A percentile compares a stretch with the other conserved stretches of the same genome.
These are phyloP conservation scores for Colletotrichum sojae DNA, from an alignment of 2,329 filamentous ascomycete species.

Conservation along the genomic window DNA sequence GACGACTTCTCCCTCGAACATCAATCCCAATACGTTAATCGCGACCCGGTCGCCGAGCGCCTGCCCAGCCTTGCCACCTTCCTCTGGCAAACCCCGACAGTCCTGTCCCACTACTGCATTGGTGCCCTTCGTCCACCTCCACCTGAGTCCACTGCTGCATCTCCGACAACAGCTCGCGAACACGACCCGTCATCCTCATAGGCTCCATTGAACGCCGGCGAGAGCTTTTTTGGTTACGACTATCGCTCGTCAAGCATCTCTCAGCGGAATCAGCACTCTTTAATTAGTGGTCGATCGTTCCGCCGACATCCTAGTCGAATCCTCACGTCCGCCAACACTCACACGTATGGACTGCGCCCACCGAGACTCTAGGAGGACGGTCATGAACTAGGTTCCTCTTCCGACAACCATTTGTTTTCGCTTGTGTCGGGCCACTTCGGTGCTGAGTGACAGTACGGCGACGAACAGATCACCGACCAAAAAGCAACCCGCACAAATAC, in stretches of 20 bases:
- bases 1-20: conserved; percentile 12
- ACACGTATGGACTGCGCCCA: conserved; percentile 15
- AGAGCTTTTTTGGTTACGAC: conserved; percentile 52
- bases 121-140: conserved; percentile 43
- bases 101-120: background rate
- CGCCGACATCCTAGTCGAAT: background rate
- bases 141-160: conserved; percentile 34
- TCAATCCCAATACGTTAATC: conserved; percentile 12
- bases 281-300: conserved; percentile 15
- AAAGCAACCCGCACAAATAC: background rate
- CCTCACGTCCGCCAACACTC: background rate
- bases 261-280: conserved; percentile 42
- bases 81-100: conserved; percentile 24
- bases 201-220: conserved; percentile 43
- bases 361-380: conserved; percentile 16
- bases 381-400: conserved; percentile 33
- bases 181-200: conserved; percentile 3
- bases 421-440: background rate
- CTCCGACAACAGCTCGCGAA: conserved; percentile 15
- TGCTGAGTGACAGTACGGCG: background rate
- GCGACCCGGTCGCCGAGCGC: conserved; percentile 2
- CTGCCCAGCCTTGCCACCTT: conserved; percentile 24
- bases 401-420: conserved; percentile 13
- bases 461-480: background rate
- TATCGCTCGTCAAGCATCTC: conserved; percentile 47